phyloP scores from a whole-genome alignment of 2,329 filamentous ascomycete genomes.

The Neocatenulostroma microsporum region DNA sequence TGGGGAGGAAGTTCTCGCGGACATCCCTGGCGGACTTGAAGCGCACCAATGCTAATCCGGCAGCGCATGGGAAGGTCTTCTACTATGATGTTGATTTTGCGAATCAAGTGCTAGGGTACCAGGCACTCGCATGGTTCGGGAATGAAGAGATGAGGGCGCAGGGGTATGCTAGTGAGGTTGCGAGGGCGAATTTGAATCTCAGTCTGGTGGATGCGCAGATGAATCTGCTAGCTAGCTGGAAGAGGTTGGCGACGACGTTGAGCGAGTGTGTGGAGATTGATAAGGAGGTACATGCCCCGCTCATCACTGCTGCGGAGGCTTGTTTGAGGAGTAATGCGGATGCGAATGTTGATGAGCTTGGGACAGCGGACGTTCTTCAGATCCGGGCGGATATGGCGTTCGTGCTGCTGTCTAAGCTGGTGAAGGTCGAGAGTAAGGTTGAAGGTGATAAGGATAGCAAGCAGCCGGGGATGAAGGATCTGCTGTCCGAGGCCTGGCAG shows the following conservation, averaged over 20 bases:
- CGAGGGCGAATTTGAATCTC: constrained; percentile 79
- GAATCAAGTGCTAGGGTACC: constrained; percentile 65
- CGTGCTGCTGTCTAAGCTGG: constrained; percentile 71
- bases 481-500: constrained; percentile 54
- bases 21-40: constrained; percentile 73
- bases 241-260: constrained; percentile 76
- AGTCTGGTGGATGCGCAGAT: constrained; percentile 90
- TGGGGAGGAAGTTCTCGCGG: constrained; percentile 66
- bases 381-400: constrained; percentile 73
- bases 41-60: constrained; percentile 51
- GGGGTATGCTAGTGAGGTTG: constrained; percentile 76
- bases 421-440: too few relatives aligned
- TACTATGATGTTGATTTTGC: constrained; percentile 78
- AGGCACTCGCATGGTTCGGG: constrained; percentile 61
- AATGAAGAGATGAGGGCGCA: constrained; percentile 41
- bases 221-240: constrained; percentile 79
- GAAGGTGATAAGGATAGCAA: too few relatives aligned
- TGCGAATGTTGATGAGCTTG: constrained; percentile 62
- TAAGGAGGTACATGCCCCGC: constrained; percentile 56
- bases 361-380: constrained; percentile 73
- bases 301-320: constrained; percentile 66
- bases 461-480: constrained; percentile 43
- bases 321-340: constrained; percentile 72
- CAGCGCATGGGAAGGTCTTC: constrained; percentile 60
- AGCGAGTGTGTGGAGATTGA: constrained; percentile 52